These are phyloP conservation scores for Ballota nigra DNA, from an alignment of 257 asterid genomes.

Conservation along the genomic window DNA sequence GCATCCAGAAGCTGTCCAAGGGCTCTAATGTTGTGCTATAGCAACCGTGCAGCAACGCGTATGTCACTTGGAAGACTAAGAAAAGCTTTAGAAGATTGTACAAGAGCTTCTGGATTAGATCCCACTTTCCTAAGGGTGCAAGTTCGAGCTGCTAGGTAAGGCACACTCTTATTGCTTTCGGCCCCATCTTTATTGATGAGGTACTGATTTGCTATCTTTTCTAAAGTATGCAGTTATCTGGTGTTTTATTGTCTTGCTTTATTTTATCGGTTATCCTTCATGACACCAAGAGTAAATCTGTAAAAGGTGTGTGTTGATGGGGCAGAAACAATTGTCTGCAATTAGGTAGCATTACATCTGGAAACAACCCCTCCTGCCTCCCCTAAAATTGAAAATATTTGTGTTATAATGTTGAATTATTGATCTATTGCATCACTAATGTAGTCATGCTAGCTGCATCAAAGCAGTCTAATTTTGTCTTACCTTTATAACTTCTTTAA, in stretches of 20 bases:
- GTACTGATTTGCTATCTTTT: slow-evolving; percentile 16
- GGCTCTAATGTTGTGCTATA: slow-evolving; percentile 85
- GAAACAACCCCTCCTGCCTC: background rate
- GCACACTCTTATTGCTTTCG: slow-evolving; percentile 13
- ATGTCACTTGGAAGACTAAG: slow-evolving; percentile 88
- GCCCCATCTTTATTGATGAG: slow-evolving; percentile 11
- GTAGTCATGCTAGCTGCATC: background rate
- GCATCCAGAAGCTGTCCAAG: slow-evolving; percentile 69
- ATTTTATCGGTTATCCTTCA: slow-evolving; percentile 8
- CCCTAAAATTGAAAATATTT: background rate
- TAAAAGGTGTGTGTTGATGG: slow-evolving; percentile 3
- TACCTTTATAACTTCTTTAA: background rate
- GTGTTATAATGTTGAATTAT: background rate
- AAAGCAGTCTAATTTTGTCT: slow-evolving; percentile 6
- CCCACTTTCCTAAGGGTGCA: slow-evolving; percentile 82
- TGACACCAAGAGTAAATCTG: slow-evolving; percentile 10
- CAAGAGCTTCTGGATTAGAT: slow-evolving; percentile 72
- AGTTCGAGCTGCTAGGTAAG: slow-evolving; percentile 95
- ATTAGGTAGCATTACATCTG: slow-evolving; percentile 5
- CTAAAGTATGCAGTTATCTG: slow-evolving; percentile 11
- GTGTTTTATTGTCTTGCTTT: background rate
- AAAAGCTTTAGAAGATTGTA: slow-evolving; percentile 91
- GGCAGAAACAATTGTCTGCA: background rate
- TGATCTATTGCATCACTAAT: background rate
- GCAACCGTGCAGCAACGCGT: slow-evolving; percentile 96